Percentiles rank a stretch among this genome's conserved stretches.
Evolutionary conservation across 768 basidiomycete species (phyloP).

Genomic region (Leccinellum rugosiceps): DNA sequence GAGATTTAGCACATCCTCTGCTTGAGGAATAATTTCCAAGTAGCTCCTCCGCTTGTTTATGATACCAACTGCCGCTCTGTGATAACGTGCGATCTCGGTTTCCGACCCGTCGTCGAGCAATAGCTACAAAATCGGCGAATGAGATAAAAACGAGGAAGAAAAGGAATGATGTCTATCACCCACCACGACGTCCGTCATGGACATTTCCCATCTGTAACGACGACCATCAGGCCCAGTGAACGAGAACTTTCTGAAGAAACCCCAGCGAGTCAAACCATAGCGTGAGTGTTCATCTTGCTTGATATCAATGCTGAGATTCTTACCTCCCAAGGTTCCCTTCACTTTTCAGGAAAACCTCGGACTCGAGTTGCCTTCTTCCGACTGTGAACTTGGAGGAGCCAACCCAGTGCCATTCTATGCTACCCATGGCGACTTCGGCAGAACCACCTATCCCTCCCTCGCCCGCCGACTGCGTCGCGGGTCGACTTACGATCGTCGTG

Average conservation of each 20-base stretch:
- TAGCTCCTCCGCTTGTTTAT: slow-evolving; percentile 17
- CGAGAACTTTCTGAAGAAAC: slow-evolving; percentile 16
- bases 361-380: slow-evolving; percentile 23
- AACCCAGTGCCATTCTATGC: slow-evolving; percentile 24
- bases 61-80: slow-evolving; percentile 23
- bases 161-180: background rate
- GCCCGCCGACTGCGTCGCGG: no score
- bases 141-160: background rate
- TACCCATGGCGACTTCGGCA: background rate
- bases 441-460: slow-evolving; percentile 9
- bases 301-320: background rate
- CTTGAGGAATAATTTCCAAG: slow-evolving; percentile 22
- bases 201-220: slow-evolving; percentile 32
- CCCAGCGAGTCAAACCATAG: no score
- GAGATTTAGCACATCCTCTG: slow-evolving; percentile 25
- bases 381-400: slow-evolving; percentile 30
- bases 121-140: slow-evolving; percentile 11
- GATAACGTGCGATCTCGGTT: slow-evolving; percentile 18
- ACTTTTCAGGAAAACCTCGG: slow-evolving; percentile 21
- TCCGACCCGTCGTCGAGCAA: slow-evolving; percentile 16
- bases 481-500: slow-evolving; percentile 20
- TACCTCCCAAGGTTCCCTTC: slow-evolving; percentile 18
- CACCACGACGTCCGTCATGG: slow-evolving; percentile 9
- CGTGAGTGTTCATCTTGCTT: background rate
- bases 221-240: slow-evolving; percentile 34